Base-by-base conservation (phyloP, 495 filamentous ascomycete genomes). In the Chlorociboria aeruginascens region DNA sequence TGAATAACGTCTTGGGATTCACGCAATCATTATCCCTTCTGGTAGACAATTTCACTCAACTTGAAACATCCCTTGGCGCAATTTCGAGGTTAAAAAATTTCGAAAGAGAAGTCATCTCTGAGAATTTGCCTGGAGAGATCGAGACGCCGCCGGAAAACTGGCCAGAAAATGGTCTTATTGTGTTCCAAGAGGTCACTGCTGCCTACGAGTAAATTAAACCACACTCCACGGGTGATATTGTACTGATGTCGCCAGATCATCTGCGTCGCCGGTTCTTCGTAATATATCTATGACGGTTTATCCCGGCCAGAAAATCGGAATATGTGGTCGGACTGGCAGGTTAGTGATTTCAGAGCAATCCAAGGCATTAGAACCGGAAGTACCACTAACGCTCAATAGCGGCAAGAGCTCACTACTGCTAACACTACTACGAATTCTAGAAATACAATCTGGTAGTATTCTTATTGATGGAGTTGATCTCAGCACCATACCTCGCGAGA, bases 151-250 rank as follows among this genome's bases (percentile, higher is more conserved):
- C 40, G 2, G 7, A n/a, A 10, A 12, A 16, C 9, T 70, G 67
- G 67, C 67, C 69, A 1, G 13, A 37, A 2, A 49, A 32, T 50
- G 58, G 68, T 44, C 58, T 37, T 11, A 66, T 80, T 28, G 74
- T 79, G 42, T 67, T 67, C 8, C 45, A 71, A 16, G 67, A 71
- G 48, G 56, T 77, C 36, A 64, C 67, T 17, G 67, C 60, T 1
- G 67, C 67, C 45, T 69, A 20, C 30, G 9, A 20, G 17, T 32
- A 28, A 12, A 10, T 2, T 20, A 11, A 37, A 48, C 10, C 33
- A 25, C 42, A 33, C 6, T 43, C 40, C 28, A 9, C 10, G 1
- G 25, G 17, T 30, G 32, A 20, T 17, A 3, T 44, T 28, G 10
- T 35, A 35, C 33, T 35, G 77, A 79, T 45, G 49, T 74, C 1